Evolutionary conservation across 495 filamentous ascomycete genomes (phyloP).

Genomic region (Aspergillus nanangensis): DNA sequence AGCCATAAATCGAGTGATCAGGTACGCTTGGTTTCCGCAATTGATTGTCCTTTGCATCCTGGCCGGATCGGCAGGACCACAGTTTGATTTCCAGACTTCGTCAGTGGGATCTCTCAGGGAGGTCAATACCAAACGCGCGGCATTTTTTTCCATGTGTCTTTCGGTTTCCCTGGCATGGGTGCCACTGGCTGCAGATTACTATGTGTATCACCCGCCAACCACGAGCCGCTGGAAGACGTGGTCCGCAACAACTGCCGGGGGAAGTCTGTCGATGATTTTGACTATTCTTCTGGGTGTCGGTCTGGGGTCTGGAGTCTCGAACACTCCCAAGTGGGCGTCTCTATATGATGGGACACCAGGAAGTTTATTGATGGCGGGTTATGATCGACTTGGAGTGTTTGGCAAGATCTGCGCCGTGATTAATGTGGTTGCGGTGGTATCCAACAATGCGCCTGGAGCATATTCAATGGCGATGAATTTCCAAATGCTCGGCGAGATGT

Average conservation of each 20-base stretch:
- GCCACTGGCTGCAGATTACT: slow-evolving; percentile 51
- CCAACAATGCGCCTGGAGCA: slow-evolving; percentile 64
- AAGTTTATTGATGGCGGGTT: slow-evolving; percentile 63
- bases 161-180: slow-evolving; percentile 52
- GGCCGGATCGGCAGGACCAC: slow-evolving; percentile 60
- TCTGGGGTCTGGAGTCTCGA: slow-evolving; percentile 54
- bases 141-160: slow-evolving; percentile 61
- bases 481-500: slow-evolving; percentile 62
- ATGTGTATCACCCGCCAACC: slow-evolving; percentile 52
- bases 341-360: slow-evolving; percentile 58
- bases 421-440: slow-evolving; percentile 62
- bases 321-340: slow-evolving; percentile 44
- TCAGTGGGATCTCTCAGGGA: slow-evolving; percentile 31
- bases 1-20: slow-evolving; percentile 15
- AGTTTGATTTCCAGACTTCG: slow-evolving; percentile 54
- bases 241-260: slow-evolving; percentile 45
- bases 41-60: slow-evolving; percentile 61
- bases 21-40: slow-evolving; percentile 68
- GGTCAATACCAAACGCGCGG: slow-evolving; percentile 53
- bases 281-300: slow-evolving; percentile 69
- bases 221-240: slow-evolving; percentile 42
- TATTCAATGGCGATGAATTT: slow-evolving; percentile 73
- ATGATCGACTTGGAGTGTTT: slow-evolving; percentile 56
- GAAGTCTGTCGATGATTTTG: slow-evolving; percentile 47
- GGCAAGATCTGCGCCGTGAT: slow-evolving; percentile 68